Base-by-base conservation (phyloP, 495 filamentous ascomycete genomes). In the Oleoguttula mirabilis region DNA sequence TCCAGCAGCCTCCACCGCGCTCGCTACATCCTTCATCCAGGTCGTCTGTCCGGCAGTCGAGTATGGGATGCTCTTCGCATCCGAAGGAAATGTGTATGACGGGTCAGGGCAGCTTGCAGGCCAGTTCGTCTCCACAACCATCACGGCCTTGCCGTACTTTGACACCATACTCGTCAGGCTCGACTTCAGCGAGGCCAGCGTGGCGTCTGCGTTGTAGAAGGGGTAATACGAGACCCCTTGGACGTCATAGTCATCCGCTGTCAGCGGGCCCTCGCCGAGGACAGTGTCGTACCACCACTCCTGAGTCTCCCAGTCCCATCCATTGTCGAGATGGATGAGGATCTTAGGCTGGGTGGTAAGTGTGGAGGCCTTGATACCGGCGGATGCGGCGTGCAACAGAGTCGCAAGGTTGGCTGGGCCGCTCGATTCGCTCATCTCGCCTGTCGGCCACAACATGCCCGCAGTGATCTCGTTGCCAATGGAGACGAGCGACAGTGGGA, bases 281-380 rank as follows among this genome's bases (percentile, higher is more conserved):
- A 38, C 35, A 7, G 35, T 51, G 24, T 59, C 58, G 51, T 62
- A 68, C 60, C 64, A 68, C 10, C 56, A 50, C 30, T 60, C 32
- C 49, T 67, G 63, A 10, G 59, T 50, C 1, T 51, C 54, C 30
- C 52, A 39, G 32, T 69, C 58, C 65, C 60, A 67, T 12, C 66
- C 65, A 43, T 66, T 56, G 50, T 67, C 64, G 11, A 67, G 51
- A 38, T 67, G 66, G 39, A 66, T 60, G 55, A 67, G 55, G 31
- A 67, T 55, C 16, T 60, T 46, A n/a, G 63, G 58, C 31, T 58
- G 60, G 4, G 35, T 11, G 5, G 47, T 15, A 12, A 57, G 42
- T 10, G 47, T 14, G 0, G 46, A 39, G 14, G 15, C 42, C 19
- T 60, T 57, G 24, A 67, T 53, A 10, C 56, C 64, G 8, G 45